Evolutionary conservation across 1,284 basidiomycete species (phyloP), one percentile per base, ranked within the genome.

Genomic region (Trichosporon faecale): DNA sequence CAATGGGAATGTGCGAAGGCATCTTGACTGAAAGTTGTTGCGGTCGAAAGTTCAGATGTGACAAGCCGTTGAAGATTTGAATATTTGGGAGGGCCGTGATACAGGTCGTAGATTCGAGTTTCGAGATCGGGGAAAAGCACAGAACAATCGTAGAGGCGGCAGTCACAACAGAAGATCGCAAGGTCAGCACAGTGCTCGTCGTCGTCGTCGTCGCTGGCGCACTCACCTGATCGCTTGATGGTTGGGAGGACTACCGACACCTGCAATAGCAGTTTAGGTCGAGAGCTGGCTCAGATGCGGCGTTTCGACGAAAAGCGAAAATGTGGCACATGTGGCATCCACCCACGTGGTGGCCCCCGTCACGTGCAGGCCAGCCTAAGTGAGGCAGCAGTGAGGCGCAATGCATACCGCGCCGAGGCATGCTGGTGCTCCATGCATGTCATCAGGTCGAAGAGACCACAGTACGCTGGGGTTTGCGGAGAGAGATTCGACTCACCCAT

Each of bases 1-100:
- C 89, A 84, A 96, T 94, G 77, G 91, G 91, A 76, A 92, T 91
- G 86, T 90, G 92, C 86, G 91, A 84, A 86, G 80, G 88, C 92
- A 94, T 94, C 85, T 84, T 83, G 85, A 73, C 76, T 78, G 73
- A 60, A 35, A 49, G 44, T 64, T 55, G 57, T 46, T 52, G 55
- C 64, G 29, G 31, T 35, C 18, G 31, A 44, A 40, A 46, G 31
- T 44, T 35, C 14, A 60, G 52, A 27, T 52, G 23, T 18, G 33
- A 27, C 33, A 18, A 40, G 60, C 18, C 33, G 35, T 40, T 23
- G 64, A 64, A 18, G 57, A 23, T 40, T 46, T 67, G 66, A 61
- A 61, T 29, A 61, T 61, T 31, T 61, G 33, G n/a, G 29, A 27
- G 33, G 21, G 61, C 29, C 40, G 49, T 25, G 31, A 44, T 64